These are phyloP conservation scores for Candida labiduridarum DNA, from an alignment of 1,139 yeast genomes.

Conservation along the genomic window DNA sequence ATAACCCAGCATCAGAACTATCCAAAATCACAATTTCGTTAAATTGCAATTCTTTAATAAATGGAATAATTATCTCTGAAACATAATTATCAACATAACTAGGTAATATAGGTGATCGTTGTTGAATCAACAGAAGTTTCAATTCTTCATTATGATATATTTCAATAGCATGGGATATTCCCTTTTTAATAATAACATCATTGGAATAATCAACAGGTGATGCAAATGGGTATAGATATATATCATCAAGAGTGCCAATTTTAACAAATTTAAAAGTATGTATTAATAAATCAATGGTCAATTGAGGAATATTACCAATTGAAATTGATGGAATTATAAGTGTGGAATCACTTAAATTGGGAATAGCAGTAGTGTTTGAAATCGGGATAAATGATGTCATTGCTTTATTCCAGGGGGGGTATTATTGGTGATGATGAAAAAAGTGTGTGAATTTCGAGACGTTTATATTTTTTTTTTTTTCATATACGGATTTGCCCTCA, in stretches of 20 bases:
- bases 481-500: neutral
- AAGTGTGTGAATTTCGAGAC: neutral
- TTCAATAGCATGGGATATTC: slow-evolving; percentile 64
- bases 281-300: slow-evolving; percentile 71
- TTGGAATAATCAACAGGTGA: slow-evolving; percentile 64
- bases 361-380: neutral
- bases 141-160: slow-evolving; percentile 44
- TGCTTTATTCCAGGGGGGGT: neutral
- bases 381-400: slow-evolving; percentile 7
- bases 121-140: slow-evolving; percentile 66
- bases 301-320: slow-evolving; percentile 88
- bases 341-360: slow-evolving; percentile 13
- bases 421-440: neutral
- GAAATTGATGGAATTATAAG: slow-evolving; percentile 79
- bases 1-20: slow-evolving; percentile 68
- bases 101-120: slow-evolving; percentile 82
- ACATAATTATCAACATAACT: slow-evolving; percentile 58
- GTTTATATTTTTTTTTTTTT: neutral
- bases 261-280: slow-evolving; percentile 58
- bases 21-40: slow-evolving; percentile 60
- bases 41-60: slow-evolving; percentile 43
- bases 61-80: slow-evolving; percentile 53
- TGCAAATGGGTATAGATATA: slow-evolving; percentile 75
- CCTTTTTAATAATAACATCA: slow-evolving; percentile 18
- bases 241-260: slow-evolving; percentile 59